Conservation (phyloP, 345 rosid genomes). For the Rhizophora apiculata region DNA sequence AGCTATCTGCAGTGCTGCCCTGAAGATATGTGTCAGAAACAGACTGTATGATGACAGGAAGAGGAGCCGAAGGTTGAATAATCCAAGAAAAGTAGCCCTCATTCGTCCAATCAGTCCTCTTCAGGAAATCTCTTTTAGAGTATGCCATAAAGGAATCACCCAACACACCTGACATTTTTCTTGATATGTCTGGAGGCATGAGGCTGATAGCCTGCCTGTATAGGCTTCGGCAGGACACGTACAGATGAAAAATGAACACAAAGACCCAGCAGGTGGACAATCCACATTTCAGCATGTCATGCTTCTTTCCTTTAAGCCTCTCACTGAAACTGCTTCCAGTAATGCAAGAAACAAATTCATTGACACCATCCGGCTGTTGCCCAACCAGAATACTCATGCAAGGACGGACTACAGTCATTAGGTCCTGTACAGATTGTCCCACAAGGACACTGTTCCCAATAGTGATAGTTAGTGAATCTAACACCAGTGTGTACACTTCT, state of each 20-base stretch:
- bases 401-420: slow-evolving; percentile 54
- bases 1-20: slow-evolving; percentile 44
- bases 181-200: slow-evolving; percentile 55
- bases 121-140: slow-evolving; percentile 62
- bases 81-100: slow-evolving; percentile 82
- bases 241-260: slow-evolving; percentile 65
- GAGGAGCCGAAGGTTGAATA: slow-evolving; percentile 56
- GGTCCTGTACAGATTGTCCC: slow-evolving; percentile 53
- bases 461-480: slow-evolving; percentile 66
- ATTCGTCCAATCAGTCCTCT: slow-evolving; percentile 53
- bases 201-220: slow-evolving; percentile 62
- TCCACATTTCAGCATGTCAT: slow-evolving; percentile 19
- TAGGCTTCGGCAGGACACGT: slow-evolving; percentile 69
- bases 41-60: slow-evolving; percentile 53
- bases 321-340: slow-evolving; percentile 38
- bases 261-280: slow-evolving; percentile 52
- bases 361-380: slow-evolving; percentile 39
- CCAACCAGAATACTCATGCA: slow-evolving; percentile 52
- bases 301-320: slow-evolving; percentile 26
- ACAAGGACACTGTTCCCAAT: slow-evolving; percentile 65
- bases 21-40: slow-evolving; percentile 44
- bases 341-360: slow-evolving; percentile 45
- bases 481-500: slow-evolving; percentile 56
- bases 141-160: slow-evolving; percentile 46
- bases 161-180: slow-evolving; percentile 48